phyloP scores from a whole-genome alignment of 73 alveolate species.

The Paramecium biaurelia region DNA sequence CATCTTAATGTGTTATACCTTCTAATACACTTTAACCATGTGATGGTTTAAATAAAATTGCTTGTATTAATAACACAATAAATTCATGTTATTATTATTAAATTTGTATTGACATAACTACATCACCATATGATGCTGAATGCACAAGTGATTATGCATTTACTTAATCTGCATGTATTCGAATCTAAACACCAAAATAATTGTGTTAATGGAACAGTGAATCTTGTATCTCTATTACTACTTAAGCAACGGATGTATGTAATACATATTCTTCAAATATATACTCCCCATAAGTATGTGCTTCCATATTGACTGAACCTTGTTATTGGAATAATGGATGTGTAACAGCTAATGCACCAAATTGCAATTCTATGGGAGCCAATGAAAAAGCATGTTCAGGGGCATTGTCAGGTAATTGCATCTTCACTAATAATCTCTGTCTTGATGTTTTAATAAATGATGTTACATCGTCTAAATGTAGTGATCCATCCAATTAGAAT shows the following conservation, averaged over 20 bases:
- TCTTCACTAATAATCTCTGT: background rate
- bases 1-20: background rate
- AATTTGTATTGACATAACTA: background rate
- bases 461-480: background rate
- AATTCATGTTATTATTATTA: background rate
- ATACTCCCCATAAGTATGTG: constrained; percentile 27
- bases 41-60: background rate
- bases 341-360: background rate
- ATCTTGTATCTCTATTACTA: background rate
- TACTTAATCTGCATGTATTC: background rate
- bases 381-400: background rate
- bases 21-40: background rate
- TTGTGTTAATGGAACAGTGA: background rate
- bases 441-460: constrained; percentile 15
- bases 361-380: background rate
- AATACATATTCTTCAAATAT: background rate
- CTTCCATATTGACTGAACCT: background rate
- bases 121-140: background rate
- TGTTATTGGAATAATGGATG: constrained; percentile 43
- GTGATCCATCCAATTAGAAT: constrained; percentile 2
- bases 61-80: background rate
- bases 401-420: constrained; percentile 10
- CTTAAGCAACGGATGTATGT: background rate
- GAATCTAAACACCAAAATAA: background rate
- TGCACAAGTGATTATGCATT: background rate